These are phyloP conservation scores for Harringtonia lauricola DNA, from an alignment of 2,329 filamentous ascomycete species.

Conservation along the genomic window DNA sequence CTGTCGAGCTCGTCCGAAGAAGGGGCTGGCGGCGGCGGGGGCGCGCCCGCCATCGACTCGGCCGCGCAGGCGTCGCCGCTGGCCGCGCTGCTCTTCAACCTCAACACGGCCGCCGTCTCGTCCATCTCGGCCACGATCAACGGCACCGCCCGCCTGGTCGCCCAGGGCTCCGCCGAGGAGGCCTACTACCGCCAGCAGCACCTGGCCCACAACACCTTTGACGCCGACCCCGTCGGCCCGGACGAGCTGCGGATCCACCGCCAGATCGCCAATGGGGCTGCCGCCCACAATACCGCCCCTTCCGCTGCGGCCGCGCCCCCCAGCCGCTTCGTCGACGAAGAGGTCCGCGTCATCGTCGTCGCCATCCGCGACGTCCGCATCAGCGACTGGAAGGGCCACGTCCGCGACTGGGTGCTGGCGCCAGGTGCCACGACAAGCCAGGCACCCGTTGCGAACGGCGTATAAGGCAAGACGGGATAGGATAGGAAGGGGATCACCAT, in stretches of 20 bases:
- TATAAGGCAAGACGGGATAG: too few species aligned
- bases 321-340: slow-evolving; percentile 64
- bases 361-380: slow-evolving; percentile 76
- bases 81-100: slow-evolving; percentile 72
- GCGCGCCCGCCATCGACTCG: background rate
- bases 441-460: slow-evolving; percentile 26
- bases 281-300: slow-evolving; percentile 21
- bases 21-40: background rate
- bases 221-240: slow-evolving; percentile 31
- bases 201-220: slow-evolving; percentile 86
- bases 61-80: slow-evolving; percentile 26
- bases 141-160: slow-evolving; percentile 67
- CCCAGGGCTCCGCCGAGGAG: slow-evolving; percentile 69
- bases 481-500: too few species aligned
- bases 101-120: slow-evolving; percentile 81
- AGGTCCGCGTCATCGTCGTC: slow-evolving; percentile 81
- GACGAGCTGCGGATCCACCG: slow-evolving; percentile 26
- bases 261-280: slow-evolving; percentile 18
- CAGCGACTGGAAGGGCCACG: slow-evolving; percentile 90
- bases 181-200: slow-evolving; percentile 73
- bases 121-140: slow-evolving; percentile 91
- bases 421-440: slow-evolving; percentile 12
- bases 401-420: slow-evolving; percentile 60
- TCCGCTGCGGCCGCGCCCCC: slow-evolving; percentile 12
- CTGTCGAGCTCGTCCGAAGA: slow-evolving; percentile 46